Conservation (phyloP, 1,284 basidiomycete genomes). For the Heterobasidion irregulare region DNA sequence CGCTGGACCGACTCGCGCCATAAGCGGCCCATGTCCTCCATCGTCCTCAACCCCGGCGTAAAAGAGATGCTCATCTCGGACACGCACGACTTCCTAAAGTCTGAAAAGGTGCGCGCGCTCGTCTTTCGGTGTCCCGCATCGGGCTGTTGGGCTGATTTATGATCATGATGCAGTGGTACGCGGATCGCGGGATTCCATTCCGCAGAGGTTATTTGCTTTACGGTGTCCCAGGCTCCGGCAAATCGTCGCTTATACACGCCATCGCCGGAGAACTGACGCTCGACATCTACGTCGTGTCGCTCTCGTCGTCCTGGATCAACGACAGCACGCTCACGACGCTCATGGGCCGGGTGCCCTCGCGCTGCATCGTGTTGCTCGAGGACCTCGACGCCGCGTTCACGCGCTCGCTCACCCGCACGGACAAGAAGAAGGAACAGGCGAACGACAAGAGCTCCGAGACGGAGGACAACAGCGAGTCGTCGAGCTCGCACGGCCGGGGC, state of each 20-base stretch:
- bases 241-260: conserved; percentile 77
- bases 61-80: conserved; percentile 79
- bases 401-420: conserved; percentile 47
- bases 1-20: conserved; percentile 77
- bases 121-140: neutral
- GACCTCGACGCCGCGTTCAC: conserved; percentile 81
- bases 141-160: neutral
- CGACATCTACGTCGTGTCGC: conserved; percentile 71
- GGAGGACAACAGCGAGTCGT: conserved; percentile 17
- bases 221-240: conserved; percentile 75
- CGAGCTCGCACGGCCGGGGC: conserved; percentile 24
- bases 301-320: conserved; percentile 73
- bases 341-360: conserved; percentile 73
- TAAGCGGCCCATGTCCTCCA: conserved; percentile 72
- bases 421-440: conserved; percentile 28
- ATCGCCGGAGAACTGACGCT: conserved; percentile 76
- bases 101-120: conserved; percentile 50
- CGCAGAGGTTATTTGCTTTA: conserved; percentile 81
- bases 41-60: conserved; percentile 74
- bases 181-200: conserved; percentile 64
- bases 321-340: conserved; percentile 70
- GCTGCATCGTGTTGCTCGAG: conserved; percentile 79
- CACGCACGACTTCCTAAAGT: conserved; percentile 72
- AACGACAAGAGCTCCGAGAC: conserved; percentile 26
- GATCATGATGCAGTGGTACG: conserved; percentile 32